A percentile compares a stretch with the other conserved stretches of the same genome.
These are phyloP conservation scores for Emergomyces pasteurianus DNA, from an alignment of 2,329 filamentous ascomycete species.

Conservation along the genomic window DNA sequence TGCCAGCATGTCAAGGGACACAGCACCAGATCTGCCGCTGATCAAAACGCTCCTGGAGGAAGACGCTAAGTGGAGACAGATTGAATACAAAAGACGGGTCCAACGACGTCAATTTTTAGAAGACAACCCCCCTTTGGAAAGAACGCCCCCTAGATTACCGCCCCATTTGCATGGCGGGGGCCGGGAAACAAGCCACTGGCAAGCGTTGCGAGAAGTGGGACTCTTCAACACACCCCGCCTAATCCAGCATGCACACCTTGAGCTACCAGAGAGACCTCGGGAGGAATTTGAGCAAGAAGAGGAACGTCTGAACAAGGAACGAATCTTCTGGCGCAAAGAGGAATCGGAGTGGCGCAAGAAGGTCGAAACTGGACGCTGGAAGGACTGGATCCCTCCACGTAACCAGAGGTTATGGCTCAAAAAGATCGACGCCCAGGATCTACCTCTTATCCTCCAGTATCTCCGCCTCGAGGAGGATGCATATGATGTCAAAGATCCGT, in stretches of 20 bases:
- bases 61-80: constrained; percentile 5
- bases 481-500: background rate
- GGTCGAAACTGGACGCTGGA: background rate
- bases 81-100: background rate
- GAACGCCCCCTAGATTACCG: background rate
- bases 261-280: background rate
- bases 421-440: background rate
- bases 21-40: constrained; percentile 2
- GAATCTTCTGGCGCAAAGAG: constrained; percentile 1
- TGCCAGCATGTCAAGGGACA: background rate
- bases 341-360: background rate
- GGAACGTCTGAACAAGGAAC: background rate
- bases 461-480: background rate
- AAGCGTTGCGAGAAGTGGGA: background rate
- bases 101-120: background rate
- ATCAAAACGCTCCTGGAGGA: constrained; percentile 6
- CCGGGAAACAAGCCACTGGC: background rate
- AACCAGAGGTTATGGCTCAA: background rate
- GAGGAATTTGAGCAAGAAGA: background rate
- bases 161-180: background rate
- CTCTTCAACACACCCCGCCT: background rate
- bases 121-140: background rate
- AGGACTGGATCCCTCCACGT: background rate
- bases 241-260: background rate
- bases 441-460: background rate